phyloP scores from a whole-genome alignment of 768 basidiomycete species.

The Steccherinum ochraceum region DNA sequence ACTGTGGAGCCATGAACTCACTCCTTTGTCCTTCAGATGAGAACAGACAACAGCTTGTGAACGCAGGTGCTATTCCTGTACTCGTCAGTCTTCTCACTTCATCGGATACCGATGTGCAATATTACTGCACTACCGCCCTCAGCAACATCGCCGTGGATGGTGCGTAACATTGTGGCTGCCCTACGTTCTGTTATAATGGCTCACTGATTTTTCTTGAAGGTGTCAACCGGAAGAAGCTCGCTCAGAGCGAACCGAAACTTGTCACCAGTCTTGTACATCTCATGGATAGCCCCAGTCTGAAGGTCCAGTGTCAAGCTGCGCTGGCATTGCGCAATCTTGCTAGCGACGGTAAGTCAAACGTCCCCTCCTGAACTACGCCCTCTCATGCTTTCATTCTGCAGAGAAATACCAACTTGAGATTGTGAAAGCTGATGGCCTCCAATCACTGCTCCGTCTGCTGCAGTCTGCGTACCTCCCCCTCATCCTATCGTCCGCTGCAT shows the following conservation, averaged over 20 bases:
- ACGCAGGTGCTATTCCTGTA: conserved; percentile 97
- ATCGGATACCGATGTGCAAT: conserved; percentile 98
- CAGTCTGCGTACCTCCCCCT: conserved; percentile 97
- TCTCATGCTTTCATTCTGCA: conserved; percentile 26
- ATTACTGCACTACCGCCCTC: conserved; percentile 97
- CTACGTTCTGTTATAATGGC: not conserved
- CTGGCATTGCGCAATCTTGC: conserved; percentile 94
- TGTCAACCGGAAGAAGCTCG: conserved; percentile 88
- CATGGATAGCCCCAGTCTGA: conserved; percentile 96
- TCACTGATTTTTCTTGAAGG: conserved; percentile 42
- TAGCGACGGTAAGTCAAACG: conserved; percentile 80
- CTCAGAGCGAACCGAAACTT: conserved; percentile 89
- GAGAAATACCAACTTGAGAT: conserved; percentile 99
- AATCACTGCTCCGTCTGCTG: conserved; percentile 86
- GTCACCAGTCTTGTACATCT: conserved; percentile 89
- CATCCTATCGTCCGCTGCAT: conserved; percentile 96
- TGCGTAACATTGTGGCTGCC: conserved; percentile 20
- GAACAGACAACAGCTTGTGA: conserved; percentile 96
- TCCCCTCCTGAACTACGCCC: not conserved
- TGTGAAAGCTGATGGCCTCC: conserved; percentile 90
- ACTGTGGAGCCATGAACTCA: not conserved
- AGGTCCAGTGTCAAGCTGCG: conserved; percentile 98
- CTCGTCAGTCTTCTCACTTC: conserved; percentile 91
- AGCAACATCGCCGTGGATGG: conserved; percentile 99
- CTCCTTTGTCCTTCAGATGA: conserved; percentile 61